Conservation (phyloP, 768 basidiomycete genomes). For the Myochromella boudieri region DNA sequence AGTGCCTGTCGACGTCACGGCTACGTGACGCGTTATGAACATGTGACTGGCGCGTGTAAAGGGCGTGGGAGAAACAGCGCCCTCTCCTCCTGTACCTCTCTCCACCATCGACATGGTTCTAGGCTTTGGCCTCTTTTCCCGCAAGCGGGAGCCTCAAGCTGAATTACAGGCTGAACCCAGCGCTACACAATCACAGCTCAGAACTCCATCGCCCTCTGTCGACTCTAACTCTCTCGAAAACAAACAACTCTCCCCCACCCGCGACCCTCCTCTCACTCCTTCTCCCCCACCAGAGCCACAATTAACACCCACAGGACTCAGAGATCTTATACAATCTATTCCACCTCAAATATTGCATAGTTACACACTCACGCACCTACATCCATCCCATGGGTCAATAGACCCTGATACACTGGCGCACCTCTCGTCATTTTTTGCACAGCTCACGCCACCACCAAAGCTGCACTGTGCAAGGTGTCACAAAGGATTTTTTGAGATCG, state of each 20-base stretch:
- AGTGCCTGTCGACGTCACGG: too few species aligned
- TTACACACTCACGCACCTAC: constrained; percentile 57
- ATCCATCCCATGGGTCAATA: constrained; percentile 40
- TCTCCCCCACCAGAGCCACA: constrained; percentile 16
- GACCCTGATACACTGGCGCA: constrained; percentile 37
- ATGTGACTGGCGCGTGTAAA: constrained; percentile 3
- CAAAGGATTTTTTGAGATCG: constrained; percentile 64
- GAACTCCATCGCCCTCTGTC: constrained; percentile 17
- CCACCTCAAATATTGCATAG: constrained; percentile 67
- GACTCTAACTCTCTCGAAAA: constrained; percentile 11
- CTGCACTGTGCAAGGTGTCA: constrained; percentile 81
- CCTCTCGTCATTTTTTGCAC: constrained; percentile 58
- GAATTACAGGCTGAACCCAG: background rate
- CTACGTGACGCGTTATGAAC: too few species aligned
- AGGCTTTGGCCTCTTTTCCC: constrained; percentile 19
- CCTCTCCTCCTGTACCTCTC: background rate
- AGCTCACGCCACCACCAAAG: constrained; percentile 62
- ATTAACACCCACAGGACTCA: constrained; percentile 30
- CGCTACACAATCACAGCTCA: constrained; percentile 8
- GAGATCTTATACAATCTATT: constrained; percentile 53
- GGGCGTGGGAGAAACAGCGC: constrained; percentile 12
- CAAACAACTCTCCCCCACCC: constrained; percentile 14
- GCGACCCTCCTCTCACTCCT: constrained; percentile 15
- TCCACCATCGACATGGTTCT: background rate
- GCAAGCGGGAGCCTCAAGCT: constrained; percentile 7